Conservation (phyloP, 2,329 filamentous ascomycete species). For the Emericellopsis atlantica region DNA sequence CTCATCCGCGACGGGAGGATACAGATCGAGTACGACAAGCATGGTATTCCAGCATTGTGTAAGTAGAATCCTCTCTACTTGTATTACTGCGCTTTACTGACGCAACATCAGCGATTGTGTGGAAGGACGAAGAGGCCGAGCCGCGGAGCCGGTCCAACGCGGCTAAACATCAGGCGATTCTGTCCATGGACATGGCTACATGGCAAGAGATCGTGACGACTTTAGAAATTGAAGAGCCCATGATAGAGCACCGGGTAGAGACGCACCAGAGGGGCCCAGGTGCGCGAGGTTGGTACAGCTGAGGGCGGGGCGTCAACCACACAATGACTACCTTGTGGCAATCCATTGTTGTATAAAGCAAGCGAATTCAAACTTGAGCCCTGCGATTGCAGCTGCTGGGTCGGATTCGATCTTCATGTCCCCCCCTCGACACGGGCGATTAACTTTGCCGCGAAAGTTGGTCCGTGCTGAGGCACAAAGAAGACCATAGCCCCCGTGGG, state of each 20-base stretch:
- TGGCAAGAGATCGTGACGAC: slow-evolving; percentile 70
- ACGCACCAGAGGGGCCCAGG: slow-evolving; percentile 29
- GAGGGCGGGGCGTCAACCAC: slow-evolving; percentile 3
- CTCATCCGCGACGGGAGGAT: slow-evolving; percentile 77
- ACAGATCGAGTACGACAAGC: slow-evolving; percentile 58
- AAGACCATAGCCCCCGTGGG: too few species aligned
- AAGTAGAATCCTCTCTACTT: slow-evolving; percentile 24
- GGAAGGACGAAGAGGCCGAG: slow-evolving; percentile 31
- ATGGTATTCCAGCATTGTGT: slow-evolving; percentile 71
- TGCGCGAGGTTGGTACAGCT: slow-evolving; percentile 55
- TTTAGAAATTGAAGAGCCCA: slow-evolving; percentile 63
- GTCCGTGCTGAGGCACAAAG: too few species aligned
- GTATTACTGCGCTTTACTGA: too few species aligned
- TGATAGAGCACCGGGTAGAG: slow-evolving; percentile 69
- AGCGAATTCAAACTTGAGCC: too few species aligned
- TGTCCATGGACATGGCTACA: slow-evolving; percentile 73
- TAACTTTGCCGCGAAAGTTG: too few species aligned
- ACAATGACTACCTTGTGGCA: too few species aligned
- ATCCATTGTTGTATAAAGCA: too few species aligned
- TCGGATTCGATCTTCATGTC: too few species aligned
- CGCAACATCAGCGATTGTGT: slow-evolving; percentile 9
- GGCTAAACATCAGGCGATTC: slow-evolving; percentile 71
- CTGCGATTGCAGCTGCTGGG: too few species aligned
- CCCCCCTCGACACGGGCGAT: too few species aligned
- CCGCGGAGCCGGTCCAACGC: slow-evolving; percentile 35